phyloP scores from a whole-genome alignment of 768 basidiomycete genomes.

The Kondoa malvinella region DNA sequence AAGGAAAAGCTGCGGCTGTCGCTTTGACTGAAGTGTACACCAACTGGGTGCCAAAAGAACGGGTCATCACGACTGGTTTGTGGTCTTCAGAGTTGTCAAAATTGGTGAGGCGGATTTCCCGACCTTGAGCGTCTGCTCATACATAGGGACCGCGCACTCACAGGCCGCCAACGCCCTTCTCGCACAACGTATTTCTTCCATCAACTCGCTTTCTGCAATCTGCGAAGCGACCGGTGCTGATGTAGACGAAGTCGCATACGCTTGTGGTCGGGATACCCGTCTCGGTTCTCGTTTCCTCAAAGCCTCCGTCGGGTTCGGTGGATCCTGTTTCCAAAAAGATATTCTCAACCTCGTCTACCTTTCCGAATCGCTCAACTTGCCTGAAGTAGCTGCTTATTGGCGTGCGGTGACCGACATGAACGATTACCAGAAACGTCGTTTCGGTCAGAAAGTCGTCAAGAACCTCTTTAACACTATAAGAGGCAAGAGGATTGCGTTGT shows the following conservation, averaged over 20 bases:
- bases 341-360: constrained; percentile 98
- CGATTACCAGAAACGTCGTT: constrained; percentile 91
- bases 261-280: constrained; percentile 81
- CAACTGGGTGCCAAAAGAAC: constrained; percentile 78
- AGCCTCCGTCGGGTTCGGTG: constrained; percentile 90
- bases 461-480: constrained; percentile 97
- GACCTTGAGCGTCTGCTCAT: too few species aligned
- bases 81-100: constrained; percentile 99
- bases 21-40: constrained; percentile 67
- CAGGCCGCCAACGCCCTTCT: constrained; percentile 95
- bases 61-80: constrained; percentile 81
- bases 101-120: constrained; percentile 35
- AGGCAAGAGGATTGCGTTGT: constrained; percentile 86
- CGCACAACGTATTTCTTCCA: constrained; percentile 92
- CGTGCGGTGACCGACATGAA: constrained; percentile 87
- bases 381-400: constrained; percentile 97
- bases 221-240: constrained; percentile 98
- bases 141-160: background rate
- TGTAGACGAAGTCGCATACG: constrained; percentile 90
- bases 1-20: constrained; percentile 64
- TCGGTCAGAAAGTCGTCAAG: constrained; percentile 90
- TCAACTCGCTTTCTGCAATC: constrained; percentile 95
- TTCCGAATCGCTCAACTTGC: constrained; percentile 79
- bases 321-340: constrained; percentile 99
- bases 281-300: constrained; percentile 91